These are phyloP conservation scores for Magnusiomyces starmeri DNA, from an alignment of 1,139 yeast species.

Conservation along the genomic window DNA sequence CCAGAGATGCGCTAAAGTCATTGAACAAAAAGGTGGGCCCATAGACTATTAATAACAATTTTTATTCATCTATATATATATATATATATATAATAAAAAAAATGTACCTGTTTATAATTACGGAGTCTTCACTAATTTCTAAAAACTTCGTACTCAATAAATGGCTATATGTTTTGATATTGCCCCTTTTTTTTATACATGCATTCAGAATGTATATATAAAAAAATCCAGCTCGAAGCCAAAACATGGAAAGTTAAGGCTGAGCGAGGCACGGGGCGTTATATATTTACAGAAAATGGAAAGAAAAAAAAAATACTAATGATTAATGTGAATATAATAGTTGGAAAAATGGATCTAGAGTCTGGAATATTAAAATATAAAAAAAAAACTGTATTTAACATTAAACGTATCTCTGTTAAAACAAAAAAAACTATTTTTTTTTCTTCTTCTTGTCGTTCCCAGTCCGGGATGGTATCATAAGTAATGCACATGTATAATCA, in stretches of 20 bases:
- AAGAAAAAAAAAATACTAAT: constrained; percentile 6
- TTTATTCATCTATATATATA: not conserved
- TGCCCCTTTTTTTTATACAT: constrained; percentile 4
- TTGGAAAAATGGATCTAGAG: too few relatives aligned
- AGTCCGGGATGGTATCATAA: too few relatives aligned
- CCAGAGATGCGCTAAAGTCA: too few relatives aligned
- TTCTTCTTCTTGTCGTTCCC: too few relatives aligned
- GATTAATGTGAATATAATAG: too few relatives aligned
- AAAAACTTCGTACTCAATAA: constrained; percentile 7
- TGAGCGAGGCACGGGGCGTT: constrained; percentile 33
- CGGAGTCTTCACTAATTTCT: constrained; percentile 4
- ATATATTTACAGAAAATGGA: not conserved
- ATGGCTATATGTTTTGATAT: constrained; percentile 1
- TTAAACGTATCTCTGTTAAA: too few relatives aligned
- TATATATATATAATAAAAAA: not conserved
- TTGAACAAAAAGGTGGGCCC: too few relatives aligned
- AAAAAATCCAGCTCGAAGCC: constrained; percentile 24
- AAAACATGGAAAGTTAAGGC: constrained; percentile 15
- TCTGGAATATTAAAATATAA: too few relatives aligned
- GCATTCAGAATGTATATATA: too few relatives aligned
- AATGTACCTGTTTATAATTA: constrained; percentile 1
- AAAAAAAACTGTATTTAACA: too few relatives aligned
- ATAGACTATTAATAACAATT: not conserved
- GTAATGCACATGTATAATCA: too few relatives aligned
- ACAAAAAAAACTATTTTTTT: too few relatives aligned